Base-by-base conservation (phyloP, 805 yeast species). In the Nakazawaea wyomingensis region DNA sequence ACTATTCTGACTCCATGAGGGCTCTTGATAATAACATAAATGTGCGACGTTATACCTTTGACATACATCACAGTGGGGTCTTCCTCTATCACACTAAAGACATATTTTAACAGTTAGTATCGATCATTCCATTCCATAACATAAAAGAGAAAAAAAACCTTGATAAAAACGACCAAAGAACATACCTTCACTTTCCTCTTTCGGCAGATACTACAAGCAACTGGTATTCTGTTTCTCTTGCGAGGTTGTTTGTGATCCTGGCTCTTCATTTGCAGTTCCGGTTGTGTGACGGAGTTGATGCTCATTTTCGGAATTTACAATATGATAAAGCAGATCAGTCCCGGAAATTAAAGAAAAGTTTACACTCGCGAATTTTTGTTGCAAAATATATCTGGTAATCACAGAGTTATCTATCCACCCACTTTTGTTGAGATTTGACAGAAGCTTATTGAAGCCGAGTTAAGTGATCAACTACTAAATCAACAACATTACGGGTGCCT, bases 161-260 rank as follows among this genome's bases (percentile, higher is more conserved):
- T n/a, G n/a, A n/a, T n/a, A 8, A 24, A 24, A 24, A 8, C 27
- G 10, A 24, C 27, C 7, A 29, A 3, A 17, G 62, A 52, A 43
- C 65, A 66, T 47, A 69, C 65, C 52, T 71, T 72, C 31, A 71
- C 72, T 50, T 74, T 74, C 35, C 72, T 59, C 52, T 60, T 65
- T 14, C 74, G 62, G 47, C 78, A 74, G 32, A 66, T 65, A 26
- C 65, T 67, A 49, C 79, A 74, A 0, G 74, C 71, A 5, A 74
- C 50, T 0, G 72, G 64, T 47, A 67, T 61, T 36, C 78, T 62
- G 37, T 68, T 64, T 39, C 76, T 59, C 48, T 60, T 67, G 30
- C 16, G 56, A 11, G 31, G 36, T 13, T 31, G 28, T 19, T 30
- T 37, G 7, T 11, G 11, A 13, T 21, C 34, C 13, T 22, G 19